Conservation (phyloP, 129 eudicot species). For the Smallanthus sonchifolius region DNA sequence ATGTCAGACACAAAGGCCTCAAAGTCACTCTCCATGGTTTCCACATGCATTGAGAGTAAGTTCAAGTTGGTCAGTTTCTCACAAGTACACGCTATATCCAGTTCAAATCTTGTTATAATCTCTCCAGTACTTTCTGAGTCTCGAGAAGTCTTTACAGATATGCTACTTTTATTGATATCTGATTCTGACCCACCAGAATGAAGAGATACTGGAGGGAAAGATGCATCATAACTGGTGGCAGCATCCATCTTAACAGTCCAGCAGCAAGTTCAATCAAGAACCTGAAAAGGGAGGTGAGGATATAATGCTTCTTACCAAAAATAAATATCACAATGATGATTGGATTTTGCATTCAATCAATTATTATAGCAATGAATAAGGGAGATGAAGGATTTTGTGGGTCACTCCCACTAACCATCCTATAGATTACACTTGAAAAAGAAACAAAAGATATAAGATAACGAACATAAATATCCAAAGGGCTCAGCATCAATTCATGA, state of each 20-base stretch:
- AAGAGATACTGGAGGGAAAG: conserved; percentile 36
- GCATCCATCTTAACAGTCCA: conserved; percentile 49
- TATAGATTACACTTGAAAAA: not conserved
- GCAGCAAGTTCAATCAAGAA: conserved; percentile 14
- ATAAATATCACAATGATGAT: not conserved
- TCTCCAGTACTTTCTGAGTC: conserved; percentile 46
- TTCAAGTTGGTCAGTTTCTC: conserved; percentile 70
- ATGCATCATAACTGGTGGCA: conserved; percentile 20
- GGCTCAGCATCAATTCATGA: not conserved
- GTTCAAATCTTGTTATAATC: conserved; percentile 50
- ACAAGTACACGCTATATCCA: conserved; percentile 52
- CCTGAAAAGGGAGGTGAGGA: conserved; percentile 14
- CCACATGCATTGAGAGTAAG: conserved; percentile 63
- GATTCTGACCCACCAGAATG: conserved; percentile 43
- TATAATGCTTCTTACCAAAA: not conserved
- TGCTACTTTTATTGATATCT: conserved; percentile 33
- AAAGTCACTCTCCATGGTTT: conserved; percentile 62
- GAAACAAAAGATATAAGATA: not conserved
- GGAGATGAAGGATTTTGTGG: not conserved
- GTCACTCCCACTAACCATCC: not conserved
- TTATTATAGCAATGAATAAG: not conserved
- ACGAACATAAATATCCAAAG: not conserved
- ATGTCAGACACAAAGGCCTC: conserved; percentile 51
- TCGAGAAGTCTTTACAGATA: conserved; percentile 38
- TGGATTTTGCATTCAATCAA: not conserved